Percentiles rank a stretch among this genome's conserved stretches.
Evolutionary conservation across 208 protist species (phyloP).

Genomic region (Vickermania spadyakhi): DNA sequence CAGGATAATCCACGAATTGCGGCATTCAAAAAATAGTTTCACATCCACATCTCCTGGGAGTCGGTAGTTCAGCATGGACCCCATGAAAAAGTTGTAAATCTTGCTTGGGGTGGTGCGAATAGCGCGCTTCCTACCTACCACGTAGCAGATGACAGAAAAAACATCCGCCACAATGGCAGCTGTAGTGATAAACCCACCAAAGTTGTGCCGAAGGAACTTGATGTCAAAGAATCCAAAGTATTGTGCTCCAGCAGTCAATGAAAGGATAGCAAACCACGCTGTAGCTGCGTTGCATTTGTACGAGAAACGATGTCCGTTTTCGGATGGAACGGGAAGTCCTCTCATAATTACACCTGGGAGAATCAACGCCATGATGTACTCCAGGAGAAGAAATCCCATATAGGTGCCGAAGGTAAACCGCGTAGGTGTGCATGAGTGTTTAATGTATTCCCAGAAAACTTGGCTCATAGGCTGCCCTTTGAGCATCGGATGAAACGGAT

Average conservation of each 20-base stretch:
- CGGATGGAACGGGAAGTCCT: slow-evolving; percentile 75
- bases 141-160: slow-evolving; percentile 64
- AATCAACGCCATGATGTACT: slow-evolving; percentile 68
- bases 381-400: slow-evolving; percentile 55
- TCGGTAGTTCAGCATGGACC: slow-evolving; percentile 76
- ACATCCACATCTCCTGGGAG: slow-evolving; percentile 89
- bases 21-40: slow-evolving; percentile 91
- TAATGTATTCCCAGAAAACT: slow-evolving; percentile 40
- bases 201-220: slow-evolving; percentile 46
- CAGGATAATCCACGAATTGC: slow-evolving; percentile 91
- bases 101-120: slow-evolving; percentile 86
- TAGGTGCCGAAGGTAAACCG: slow-evolving; percentile 35
- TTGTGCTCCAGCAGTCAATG: slow-evolving; percentile 50
- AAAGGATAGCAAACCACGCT: slow-evolving; percentile 79
- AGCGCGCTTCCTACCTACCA: slow-evolving; percentile 35
- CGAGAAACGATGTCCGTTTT: slow-evolving; percentile 64
- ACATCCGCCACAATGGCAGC: slow-evolving; percentile 76
- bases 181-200: slow-evolving; percentile 64
- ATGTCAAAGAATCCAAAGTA: slow-evolving; percentile 59
- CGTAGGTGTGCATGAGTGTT: slow-evolving; percentile 37
- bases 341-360: slow-evolving; percentile 72
- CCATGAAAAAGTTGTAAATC: slow-evolving; percentile 96
- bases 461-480: slow-evolving; percentile 36
- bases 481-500: slow-evolving; percentile 65
- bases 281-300: slow-evolving; percentile 88